A percentile compares a stretch with the other conserved stretches of the same genome.
Conservation (phyloP, 2,329 filamentous ascomycete genomes). For the Fusarium bulbicola region DNA sequence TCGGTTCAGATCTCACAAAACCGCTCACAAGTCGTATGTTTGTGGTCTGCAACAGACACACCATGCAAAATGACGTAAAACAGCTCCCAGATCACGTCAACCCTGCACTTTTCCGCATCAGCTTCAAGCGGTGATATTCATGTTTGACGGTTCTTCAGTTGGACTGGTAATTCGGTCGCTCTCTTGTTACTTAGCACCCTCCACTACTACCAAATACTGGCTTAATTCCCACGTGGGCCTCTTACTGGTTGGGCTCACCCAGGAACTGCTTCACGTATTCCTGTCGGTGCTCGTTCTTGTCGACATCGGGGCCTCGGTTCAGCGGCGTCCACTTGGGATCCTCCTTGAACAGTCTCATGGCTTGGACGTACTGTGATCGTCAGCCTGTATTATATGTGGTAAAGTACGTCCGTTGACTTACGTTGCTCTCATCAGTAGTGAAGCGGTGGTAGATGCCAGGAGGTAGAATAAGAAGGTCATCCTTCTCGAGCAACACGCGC, state of each 20-base stretch:
- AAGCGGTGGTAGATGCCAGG: slow-evolving; percentile 98
- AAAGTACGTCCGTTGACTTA: slow-evolving; percentile 56
- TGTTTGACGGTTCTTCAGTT: slow-evolving; percentile 12
- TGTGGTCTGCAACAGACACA: not conserved
- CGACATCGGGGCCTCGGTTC: slow-evolving; percentile 80
- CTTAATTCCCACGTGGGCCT: slow-evolving; percentile 33
- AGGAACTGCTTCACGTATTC: slow-evolving; percentile 72
- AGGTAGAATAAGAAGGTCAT: slow-evolving; percentile 91
- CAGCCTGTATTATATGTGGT: not conserved
- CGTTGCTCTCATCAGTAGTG: slow-evolving; percentile 90
- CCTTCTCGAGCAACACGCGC: slow-evolving; percentile 82
- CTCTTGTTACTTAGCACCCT: slow-evolving; percentile 17
- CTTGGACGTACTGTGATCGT: slow-evolving; percentile 80
- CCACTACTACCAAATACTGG: slow-evolving; percentile 9
- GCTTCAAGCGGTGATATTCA: slow-evolving; percentile 4
- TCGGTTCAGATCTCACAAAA: not conserved
- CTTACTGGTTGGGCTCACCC: slow-evolving; percentile 33
- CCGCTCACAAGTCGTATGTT: slow-evolving; percentile 20
- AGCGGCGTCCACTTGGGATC: slow-evolving; percentile 98
- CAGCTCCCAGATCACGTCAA: slow-evolving; percentile 27
- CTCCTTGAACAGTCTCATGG: slow-evolving; percentile 97
- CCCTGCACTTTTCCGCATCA: not conserved
- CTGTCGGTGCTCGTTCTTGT: slow-evolving; percentile 80
- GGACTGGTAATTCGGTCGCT: slow-evolving; percentile 10
- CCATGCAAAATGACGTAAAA: slow-evolving; percentile 29